Base-by-base conservation (phyloP, 192 early-diverging fungal species). In the Coemansia sp. region DNA sequence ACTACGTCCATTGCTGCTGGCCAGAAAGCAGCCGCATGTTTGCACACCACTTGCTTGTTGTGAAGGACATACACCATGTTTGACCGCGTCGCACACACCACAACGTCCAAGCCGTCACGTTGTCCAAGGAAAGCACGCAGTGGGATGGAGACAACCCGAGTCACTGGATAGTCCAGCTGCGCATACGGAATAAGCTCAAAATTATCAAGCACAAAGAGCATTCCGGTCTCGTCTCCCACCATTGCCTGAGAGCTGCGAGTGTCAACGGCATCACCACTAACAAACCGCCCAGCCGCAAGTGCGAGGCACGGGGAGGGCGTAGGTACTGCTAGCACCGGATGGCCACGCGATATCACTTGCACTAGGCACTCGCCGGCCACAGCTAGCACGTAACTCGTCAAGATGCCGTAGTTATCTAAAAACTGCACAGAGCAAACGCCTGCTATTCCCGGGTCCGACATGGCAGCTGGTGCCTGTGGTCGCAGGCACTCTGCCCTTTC, bases 311-410 rank as follows among this genome's bases (percentile, higher is more conserved):
- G 60, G 21, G 54, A 34, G 9, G 50, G 33, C n/a, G 64, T 27
- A 2, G 61, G 54, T 13, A 76, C 38, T 5, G 65, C 35, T 27
- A 58, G 37, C 19, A 68, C 58, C 1, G 58, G 53, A 3, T 37
- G 30, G 9, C 61, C 65, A 4, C 58, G 65, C 11, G 65, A 56
- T n/a, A 76, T 54, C 8, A 76, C 33, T 18, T 69, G 65, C 5
- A 68, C 36, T 11, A 54, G 49, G 25, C 49, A 21, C 8, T 14
- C 19, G 8, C 61, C 65, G 8, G 40, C 53, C 31, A 66, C 65
- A 3, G 50, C 66, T 21, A 69, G 54, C 45, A 69, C 62, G 32
- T 76, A 76, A 50, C 46, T 60, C 15, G 72, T 69, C n/a, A 60
- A 40, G 3, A 68, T 45, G n/a, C 66, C 66, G 22, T 60, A 50